Evolutionary conservation across 352 stramenopile species (phyloP).

Genomic region (Phytophthora brassicae): DNA sequence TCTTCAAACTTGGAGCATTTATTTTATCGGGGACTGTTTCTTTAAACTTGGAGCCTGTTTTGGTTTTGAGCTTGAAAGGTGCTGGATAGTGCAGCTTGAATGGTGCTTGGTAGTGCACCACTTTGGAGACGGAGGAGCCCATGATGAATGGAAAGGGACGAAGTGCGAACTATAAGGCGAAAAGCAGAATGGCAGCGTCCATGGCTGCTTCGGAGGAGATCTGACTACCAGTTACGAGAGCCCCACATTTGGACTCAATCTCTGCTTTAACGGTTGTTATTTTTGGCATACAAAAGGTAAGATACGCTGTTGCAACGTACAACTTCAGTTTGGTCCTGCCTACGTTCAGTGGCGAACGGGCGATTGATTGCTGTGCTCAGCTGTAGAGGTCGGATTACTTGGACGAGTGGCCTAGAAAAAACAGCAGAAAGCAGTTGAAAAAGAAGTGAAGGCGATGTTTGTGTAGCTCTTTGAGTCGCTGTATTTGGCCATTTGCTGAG

Average conservation of each 20-base stretch:
- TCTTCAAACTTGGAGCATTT: slow-evolving; percentile 10
- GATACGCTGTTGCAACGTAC: slow-evolving; percentile 2
- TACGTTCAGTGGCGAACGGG: slow-evolving; percentile 24
- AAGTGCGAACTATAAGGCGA: not conserved
- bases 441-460: too few species aligned
- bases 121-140: slow-evolving; percentile 19
- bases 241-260: slow-evolving; percentile 4
- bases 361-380: slow-evolving; percentile 19
- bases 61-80: too few species aligned
- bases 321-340: slow-evolving; percentile 21
- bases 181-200: slow-evolving; percentile 15
- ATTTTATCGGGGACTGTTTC: slow-evolving; percentile 59
- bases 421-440: not conserved
- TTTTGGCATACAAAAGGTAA: not conserved
- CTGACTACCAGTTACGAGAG: not conserved
- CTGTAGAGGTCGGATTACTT: slow-evolving; percentile 5
- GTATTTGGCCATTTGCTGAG: too few species aligned
- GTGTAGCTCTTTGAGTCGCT: not conserved
- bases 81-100: not conserved
- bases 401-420: not conserved
- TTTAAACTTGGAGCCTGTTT: slow-evolving; percentile 10
- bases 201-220: not conserved
- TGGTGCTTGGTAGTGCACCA: slow-evolving; percentile 13
- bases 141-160: slow-evolving; percentile 1
- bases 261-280: not conserved